Evolutionary conservation across 2,329 filamentous ascomycete species (phyloP).

Genomic region (Trichoderma sp.): DNA sequence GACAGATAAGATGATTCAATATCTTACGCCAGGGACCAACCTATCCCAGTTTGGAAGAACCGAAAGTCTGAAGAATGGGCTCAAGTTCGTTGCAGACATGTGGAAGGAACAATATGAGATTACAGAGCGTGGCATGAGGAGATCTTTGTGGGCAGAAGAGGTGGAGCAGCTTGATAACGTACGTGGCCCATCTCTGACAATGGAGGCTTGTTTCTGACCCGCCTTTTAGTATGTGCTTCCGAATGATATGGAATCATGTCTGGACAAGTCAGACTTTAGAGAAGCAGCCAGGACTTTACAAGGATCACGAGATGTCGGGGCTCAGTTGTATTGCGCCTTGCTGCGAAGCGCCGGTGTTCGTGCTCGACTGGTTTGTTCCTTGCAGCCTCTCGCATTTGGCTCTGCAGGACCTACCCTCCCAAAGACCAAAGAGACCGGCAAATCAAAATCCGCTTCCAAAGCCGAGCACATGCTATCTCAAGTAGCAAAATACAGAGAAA

Average conservation of each 20-base stretch:
- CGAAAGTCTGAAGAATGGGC: slow-evolving; percentile 72
- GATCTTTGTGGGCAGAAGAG: slow-evolving; percentile 73
- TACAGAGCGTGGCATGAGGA: slow-evolving; percentile 66
- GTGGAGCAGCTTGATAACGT: slow-evolving; percentile 58
- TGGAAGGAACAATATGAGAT: slow-evolving; percentile 71
- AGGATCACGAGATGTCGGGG: slow-evolving; percentile 85
- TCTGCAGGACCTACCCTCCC: slow-evolving; percentile 50
- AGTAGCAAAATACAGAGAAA: slow-evolving; percentile 31
- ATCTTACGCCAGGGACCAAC: slow-evolving; percentile 65
- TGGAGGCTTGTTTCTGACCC: not conserved
- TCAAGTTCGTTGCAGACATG: slow-evolving; percentile 64
- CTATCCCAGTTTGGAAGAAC: slow-evolving; percentile 73
- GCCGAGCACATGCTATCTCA: slow-evolving; percentile 31
- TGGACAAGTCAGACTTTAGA: slow-evolving; percentile 71
- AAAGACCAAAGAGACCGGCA: slow-evolving; percentile 36
- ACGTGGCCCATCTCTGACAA: slow-evolving; percentile 24
- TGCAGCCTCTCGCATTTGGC: slow-evolving; percentile 75
- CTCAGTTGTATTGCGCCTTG: slow-evolving; percentile 86
- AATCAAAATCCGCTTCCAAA: slow-evolving; percentile 30
- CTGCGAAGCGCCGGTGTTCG: slow-evolving; percentile 80
- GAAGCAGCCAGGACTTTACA: slow-evolving; percentile 64
- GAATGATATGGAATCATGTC: slow-evolving; percentile 62
- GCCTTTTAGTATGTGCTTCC: slow-evolving; percentile 51
- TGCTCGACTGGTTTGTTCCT: slow-evolving; percentile 80
- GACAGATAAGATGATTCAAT: slow-evolving; percentile 60